Evolutionary conservation across 306 rosid species (phyloP).

Genomic region (Clitoria ternatea): DNA sequence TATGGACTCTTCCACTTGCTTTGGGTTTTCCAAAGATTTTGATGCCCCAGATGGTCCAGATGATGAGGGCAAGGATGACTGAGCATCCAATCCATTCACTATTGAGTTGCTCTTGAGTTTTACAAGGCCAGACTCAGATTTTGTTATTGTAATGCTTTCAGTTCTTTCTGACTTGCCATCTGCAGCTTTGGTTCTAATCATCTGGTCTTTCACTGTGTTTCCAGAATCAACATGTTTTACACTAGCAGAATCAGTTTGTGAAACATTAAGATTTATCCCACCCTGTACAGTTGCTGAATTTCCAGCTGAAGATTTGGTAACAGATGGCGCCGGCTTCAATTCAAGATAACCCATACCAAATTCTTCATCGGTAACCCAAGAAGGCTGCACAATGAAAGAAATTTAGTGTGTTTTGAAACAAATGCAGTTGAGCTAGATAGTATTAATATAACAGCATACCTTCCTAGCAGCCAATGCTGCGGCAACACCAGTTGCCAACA

Average conservation of each 20-base stretch:
- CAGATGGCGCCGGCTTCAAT: constrained; percentile 61
- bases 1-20: constrained; percentile 59
- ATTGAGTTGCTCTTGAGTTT: constrained; percentile 57
- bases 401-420: background rate
- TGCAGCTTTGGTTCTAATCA: constrained; percentile 41
- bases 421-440: background rate
- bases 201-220: constrained; percentile 59
- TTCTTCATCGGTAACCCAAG: constrained; percentile 96
- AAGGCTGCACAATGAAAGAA: constrained; percentile 56
- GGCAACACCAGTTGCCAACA: constrained; percentile 93
- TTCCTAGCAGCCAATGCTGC: constrained; percentile 97
- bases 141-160: constrained; percentile 42
- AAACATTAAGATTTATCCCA: constrained; percentile 43
- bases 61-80: constrained; percentile 44
- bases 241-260: constrained; percentile 59
- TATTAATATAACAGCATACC: constrained; percentile 41
- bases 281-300: constrained; percentile 47
- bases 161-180: constrained; percentile 66
- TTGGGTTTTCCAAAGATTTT: constrained; percentile 63
- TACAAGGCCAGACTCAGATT: constrained; percentile 66
- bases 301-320: constrained; percentile 59
- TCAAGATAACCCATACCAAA: constrained; percentile 93
- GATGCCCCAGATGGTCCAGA: constrained; percentile 54
- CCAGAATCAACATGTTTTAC: constrained; percentile 61
- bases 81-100: constrained; percentile 68